Evolutionary conservation across 306 rosid species (phyloP), one percentile per base, ranked within the genome.

Genomic region (Citrullus mucosospermus): DNA sequence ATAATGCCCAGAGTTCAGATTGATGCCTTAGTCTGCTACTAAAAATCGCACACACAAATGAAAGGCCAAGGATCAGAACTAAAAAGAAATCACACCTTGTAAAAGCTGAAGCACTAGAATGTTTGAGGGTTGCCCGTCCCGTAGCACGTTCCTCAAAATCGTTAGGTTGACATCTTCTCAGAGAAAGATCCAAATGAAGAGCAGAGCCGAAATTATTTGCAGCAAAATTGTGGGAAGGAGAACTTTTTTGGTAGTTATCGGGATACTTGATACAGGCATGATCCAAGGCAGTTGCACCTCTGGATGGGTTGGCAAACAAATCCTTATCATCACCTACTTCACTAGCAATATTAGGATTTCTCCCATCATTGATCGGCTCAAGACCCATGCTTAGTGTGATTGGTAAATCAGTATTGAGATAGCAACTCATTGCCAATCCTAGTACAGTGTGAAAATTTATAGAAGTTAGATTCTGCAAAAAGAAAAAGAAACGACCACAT

Each of bases 101-200:
- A 85, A 96, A 96, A 81, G 99, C 99, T 9, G 98, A 96, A 69
- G 87, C 87, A 82, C 86, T 88, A 51, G 98, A 96, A 70, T 88
- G 92, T 83, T 86, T 87, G 76, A 96, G 84, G 82, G 86, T 81
- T 22, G 82, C 85, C 83, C 88, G 86, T 79, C 86, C 90, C 34
- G 83, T 65, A 62, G 78, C 82, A 50, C 76, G 88, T 82, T 84
- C 87, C 80, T 90, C 89, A 67, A 82, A 83, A 78, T 82, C 86
- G 74, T 81, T 38, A 68, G 90, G 87, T 78, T 81, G 81, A 71
- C 88, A 87, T 83, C 98, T 82, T 91, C 89, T 90, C 43, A 96
- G 88, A 79, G 99, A 90, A 79, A 96, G 98, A 87, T 96, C 94
- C 85, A 96, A 83, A 18, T 85, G 91, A 10, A 93, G 91, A 83